Percentiles rank a stretch among this genome's conserved stretches.
Evolutionary conservation across 2,329 filamentous ascomycete species (phyloP).

Genomic region (Fonsecaea pedrosoi): DNA sequence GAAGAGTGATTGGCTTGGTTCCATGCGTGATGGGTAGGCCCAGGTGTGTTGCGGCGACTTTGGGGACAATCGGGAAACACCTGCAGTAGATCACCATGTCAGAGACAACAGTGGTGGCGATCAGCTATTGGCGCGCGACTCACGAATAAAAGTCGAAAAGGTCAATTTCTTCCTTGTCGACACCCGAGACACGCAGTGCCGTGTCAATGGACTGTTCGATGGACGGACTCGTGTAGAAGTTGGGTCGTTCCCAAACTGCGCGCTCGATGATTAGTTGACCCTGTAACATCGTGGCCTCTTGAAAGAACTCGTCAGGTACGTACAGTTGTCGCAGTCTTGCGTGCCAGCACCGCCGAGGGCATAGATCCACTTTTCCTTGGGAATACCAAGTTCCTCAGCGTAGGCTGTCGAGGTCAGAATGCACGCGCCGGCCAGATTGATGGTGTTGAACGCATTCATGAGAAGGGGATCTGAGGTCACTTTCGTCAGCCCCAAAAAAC

Average conservation of each 20-base stretch:
- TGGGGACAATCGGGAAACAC: conserved; percentile 73
- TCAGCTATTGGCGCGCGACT: background rate
- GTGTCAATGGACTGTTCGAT: conserved; percentile 65
- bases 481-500: conserved; percentile 29
- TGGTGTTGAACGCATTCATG: conserved; percentile 75
- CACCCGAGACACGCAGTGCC: conserved; percentile 56
- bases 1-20: conserved; percentile 63
- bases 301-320: conserved; percentile 33
- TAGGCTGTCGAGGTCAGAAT: conserved; percentile 65
- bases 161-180: conserved; percentile 62
- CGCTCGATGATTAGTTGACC: conserved; percentile 13
- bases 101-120: background rate
- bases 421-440: conserved; percentile 68
- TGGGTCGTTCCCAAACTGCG: conserved; percentile 67
- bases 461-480: conserved; percentile 63
- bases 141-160: conserved; percentile 69
- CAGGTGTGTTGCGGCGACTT: conserved; percentile 68
- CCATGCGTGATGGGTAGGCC: conserved; percentile 56
- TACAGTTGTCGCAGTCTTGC: conserved; percentile 63
- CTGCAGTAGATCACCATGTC: conserved; percentile 45
- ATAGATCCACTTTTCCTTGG: conserved; percentile 67
- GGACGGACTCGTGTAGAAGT: conserved; percentile 64
- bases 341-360: conserved; percentile 69
- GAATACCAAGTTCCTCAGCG: conserved; percentile 62
- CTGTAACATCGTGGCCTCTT: background rate